phyloP scores from a whole-genome alignment of 495 filamentous ascomycete genomes.

The Hypoxylon subgilvum region DNA sequence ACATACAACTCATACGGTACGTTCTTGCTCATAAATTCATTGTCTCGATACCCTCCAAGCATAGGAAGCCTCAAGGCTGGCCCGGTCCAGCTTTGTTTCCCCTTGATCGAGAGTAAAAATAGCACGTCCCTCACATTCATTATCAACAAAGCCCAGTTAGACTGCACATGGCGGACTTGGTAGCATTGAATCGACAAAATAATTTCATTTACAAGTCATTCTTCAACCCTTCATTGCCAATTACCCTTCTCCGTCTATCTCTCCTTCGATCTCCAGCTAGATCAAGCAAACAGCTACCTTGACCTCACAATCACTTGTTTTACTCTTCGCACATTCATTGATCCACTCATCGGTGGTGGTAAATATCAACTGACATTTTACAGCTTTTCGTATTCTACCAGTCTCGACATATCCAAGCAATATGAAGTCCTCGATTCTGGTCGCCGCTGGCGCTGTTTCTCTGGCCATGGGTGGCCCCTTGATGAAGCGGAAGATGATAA shows the following conservation, averaged over 20 bases:
- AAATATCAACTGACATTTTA: slow-evolving; percentile 29
- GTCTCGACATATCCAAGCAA: slow-evolving; percentile 40
- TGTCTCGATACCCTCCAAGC: slow-evolving; percentile 2
- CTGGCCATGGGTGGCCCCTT: slow-evolving; percentile 66
- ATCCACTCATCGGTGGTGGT: slow-evolving; percentile 8
- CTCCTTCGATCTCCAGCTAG: too few relatives aligned
- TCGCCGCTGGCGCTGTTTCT: slow-evolving; percentile 67
- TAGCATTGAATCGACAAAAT: slow-evolving; percentile 4
- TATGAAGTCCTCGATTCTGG: slow-evolving; percentile 72
- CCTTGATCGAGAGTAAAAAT: slow-evolving; percentile 1
- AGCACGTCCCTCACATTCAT: slow-evolving; percentile 1
- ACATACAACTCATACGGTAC: slow-evolving; percentile 16
- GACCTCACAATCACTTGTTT: slow-evolving; percentile 32
- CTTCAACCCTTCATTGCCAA: too few relatives aligned
- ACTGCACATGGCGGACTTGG: slow-evolving; percentile 11
- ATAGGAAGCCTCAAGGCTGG: background rate
- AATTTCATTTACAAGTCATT: too few relatives aligned
- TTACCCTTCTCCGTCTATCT: too few relatives aligned
- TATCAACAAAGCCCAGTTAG: slow-evolving; percentile 22
- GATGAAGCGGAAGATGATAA: slow-evolving; percentile 61
- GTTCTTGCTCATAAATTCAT: slow-evolving; percentile 1
- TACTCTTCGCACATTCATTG: slow-evolving; percentile 13
- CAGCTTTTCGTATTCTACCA: slow-evolving; percentile 17
- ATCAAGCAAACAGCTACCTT: slow-evolving; percentile 28
- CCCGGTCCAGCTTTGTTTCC: slow-evolving; percentile 7